Conservation (phyloP, 2,329 filamentous ascomycete species). For the Penicillium brevicompactum region DNA sequence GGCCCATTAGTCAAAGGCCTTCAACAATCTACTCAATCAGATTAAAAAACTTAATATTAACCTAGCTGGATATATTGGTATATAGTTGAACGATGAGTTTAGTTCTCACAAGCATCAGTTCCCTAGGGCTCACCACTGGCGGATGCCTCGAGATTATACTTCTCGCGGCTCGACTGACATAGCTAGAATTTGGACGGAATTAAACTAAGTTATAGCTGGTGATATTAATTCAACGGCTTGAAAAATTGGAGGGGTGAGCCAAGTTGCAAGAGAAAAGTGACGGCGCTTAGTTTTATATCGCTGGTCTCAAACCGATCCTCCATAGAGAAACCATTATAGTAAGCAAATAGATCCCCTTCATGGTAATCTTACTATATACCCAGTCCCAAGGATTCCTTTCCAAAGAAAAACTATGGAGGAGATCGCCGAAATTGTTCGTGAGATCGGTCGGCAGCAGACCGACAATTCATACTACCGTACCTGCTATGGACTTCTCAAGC, state of each 20-base stretch:
- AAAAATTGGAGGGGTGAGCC: background rate
- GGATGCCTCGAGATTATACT: background rate
- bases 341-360: background rate
- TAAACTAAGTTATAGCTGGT: background rate
- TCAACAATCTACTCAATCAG: background rate
- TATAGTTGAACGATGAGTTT: background rate
- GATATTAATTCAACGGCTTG: background rate
- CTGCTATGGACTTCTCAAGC: constrained; percentile 1
- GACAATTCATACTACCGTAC: background rate
- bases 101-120: background rate
- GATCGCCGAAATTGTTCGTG: constrained; percentile 2
- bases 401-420: too few species aligned
- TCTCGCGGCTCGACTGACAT: background rate
- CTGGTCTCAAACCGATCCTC: background rate
- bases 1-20: background rate
- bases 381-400: too few species aligned
- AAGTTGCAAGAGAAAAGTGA: background rate
- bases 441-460: constrained; percentile 1
- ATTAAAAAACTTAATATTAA: background rate
- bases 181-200: background rate
- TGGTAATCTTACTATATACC: too few species aligned
- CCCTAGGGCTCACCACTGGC: background rate
- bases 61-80: background rate
- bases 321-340: background rate
- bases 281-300: background rate